A percentile compares a stretch with the other conserved stretches of the same genome.
Conservation (phyloP, 2,329 filamentous ascomycete species). For the Didymella segeticola region DNA sequence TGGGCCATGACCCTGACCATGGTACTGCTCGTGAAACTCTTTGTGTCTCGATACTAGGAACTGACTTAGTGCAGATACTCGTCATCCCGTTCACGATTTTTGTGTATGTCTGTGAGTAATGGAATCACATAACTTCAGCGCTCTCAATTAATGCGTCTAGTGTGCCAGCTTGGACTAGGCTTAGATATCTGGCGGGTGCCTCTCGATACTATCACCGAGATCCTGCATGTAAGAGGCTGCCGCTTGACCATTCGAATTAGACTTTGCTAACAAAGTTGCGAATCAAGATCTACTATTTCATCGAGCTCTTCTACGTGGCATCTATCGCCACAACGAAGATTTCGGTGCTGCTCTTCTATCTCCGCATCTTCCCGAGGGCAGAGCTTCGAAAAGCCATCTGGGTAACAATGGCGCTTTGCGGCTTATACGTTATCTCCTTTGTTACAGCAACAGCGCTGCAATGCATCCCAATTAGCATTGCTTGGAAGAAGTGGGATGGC, state of each 20-base stretch:
- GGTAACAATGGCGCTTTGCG: too few species aligned
- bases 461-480: slow-evolving; percentile 40
- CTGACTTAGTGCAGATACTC: too few species aligned
- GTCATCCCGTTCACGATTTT: too few species aligned
- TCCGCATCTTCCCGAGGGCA: slow-evolving; percentile 37
- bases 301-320: slow-evolving; percentile 40
- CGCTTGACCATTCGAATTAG: background rate
- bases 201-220: slow-evolving; percentile 10
- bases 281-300: slow-evolving; percentile 34
- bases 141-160: too few species aligned
- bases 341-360: slow-evolving; percentile 35
- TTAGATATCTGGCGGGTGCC: slow-evolving; percentile 19
- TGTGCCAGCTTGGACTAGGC: too few species aligned
- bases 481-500: slow-evolving; percentile 40
- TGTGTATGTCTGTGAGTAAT: too few species aligned
- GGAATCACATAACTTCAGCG: too few species aligned
- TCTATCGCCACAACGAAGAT: slow-evolving; percentile 32
- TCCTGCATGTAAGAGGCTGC: too few species aligned
- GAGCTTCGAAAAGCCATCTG: slow-evolving; percentile 19
- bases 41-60: too few species aligned
- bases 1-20: too few species aligned
- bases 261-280: background rate
- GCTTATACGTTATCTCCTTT: slow-evolving; percentile 27
- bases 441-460: too few species aligned
- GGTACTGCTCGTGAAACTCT: too few species aligned